Evolutionary conservation across 75 land plant genomes (phyloP).

Genomic region (Picea glauca): DNA sequence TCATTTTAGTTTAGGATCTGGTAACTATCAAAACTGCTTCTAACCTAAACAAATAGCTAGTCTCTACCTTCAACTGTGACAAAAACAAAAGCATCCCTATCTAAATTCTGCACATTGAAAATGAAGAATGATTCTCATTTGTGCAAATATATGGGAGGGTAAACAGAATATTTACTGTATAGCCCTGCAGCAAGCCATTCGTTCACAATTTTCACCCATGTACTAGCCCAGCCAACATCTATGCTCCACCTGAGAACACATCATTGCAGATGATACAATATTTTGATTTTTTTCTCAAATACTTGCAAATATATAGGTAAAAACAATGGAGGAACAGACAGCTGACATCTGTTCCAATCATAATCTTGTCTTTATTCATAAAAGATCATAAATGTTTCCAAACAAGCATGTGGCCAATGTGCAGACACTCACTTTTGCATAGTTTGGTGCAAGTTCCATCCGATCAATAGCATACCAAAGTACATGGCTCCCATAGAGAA

Average conservation of each 20-base stretch:
- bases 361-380: not conserved
- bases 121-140: not conserved
- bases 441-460: constrained; percentile 34
- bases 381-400: not conserved
- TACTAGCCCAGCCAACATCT: constrained; percentile 92
- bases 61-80: not conserved
- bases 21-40: not conserved
- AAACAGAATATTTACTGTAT: constrained; percentile 52
- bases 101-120: not conserved
- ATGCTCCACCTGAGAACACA: constrained; percentile 76
- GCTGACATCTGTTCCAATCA: not conserved
- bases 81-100: no score
- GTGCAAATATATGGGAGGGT: not conserved
- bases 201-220: constrained; percentile 88
- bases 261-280: not conserved
- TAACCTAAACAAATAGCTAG: not conserved
- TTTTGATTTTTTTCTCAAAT: not conserved
- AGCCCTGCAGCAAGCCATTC: constrained; percentile 83
- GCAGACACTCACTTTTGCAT: constrained; percentile 26
- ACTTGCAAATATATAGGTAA: not conserved
- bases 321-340: not conserved
- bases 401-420: not conserved
- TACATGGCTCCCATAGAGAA: constrained; percentile 32
- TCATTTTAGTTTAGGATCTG: not conserved
- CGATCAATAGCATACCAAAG: constrained; percentile 30